phyloP scores from a whole-genome alignment of 2,329 filamentous ascomycete genomes.

The Paraphoma sp. region DNA sequence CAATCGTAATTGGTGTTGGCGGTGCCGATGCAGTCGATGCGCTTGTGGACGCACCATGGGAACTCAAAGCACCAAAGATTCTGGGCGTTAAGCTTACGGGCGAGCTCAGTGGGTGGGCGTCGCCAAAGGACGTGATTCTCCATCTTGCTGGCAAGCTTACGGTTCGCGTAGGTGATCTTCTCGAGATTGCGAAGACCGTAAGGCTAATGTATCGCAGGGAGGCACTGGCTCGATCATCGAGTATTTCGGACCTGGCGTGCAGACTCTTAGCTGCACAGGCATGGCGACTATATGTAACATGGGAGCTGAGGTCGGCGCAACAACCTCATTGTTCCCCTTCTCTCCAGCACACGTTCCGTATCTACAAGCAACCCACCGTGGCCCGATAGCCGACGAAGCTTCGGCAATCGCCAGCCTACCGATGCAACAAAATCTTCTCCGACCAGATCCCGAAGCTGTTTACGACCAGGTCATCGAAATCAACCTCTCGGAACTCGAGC shows the following conservation, averaged over 20 bases:
- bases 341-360: slow-evolving; percentile 84
- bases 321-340: slow-evolving; percentile 94
- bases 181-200: not conserved
- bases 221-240: slow-evolving; percentile 96
- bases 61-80: slow-evolving; percentile 92
- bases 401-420: slow-evolving; percentile 65
- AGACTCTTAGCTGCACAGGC: slow-evolving; percentile 87
- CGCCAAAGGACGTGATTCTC: slow-evolving; percentile 95
- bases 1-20: slow-evolving; percentile 95
- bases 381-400: slow-evolving; percentile 72
- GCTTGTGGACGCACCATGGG: slow-evolving; percentile 95
- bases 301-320: slow-evolving; percentile 85
- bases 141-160: slow-evolving; percentile 88
- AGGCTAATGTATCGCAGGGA: slow-evolving; percentile 56
- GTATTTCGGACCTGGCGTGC: slow-evolving; percentile 88
- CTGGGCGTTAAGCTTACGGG: slow-evolving; percentile 86
- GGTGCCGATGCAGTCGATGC: slow-evolving; percentile 97
- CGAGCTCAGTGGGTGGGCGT: slow-evolving; percentile 85
- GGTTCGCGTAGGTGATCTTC: slow-evolving; percentile 65
- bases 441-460: slow-evolving; percentile 79
- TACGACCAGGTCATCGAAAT: slow-evolving; percentile 94
- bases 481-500: slow-evolving; percentile 87
- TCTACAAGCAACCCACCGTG: slow-evolving; percentile 81
- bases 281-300: slow-evolving; percentile 94
- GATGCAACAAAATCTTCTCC: slow-evolving; percentile 69